phyloP scores from a whole-genome alignment of 1,284 basidiomycete genomes.

The Tilletia indica region DNA sequence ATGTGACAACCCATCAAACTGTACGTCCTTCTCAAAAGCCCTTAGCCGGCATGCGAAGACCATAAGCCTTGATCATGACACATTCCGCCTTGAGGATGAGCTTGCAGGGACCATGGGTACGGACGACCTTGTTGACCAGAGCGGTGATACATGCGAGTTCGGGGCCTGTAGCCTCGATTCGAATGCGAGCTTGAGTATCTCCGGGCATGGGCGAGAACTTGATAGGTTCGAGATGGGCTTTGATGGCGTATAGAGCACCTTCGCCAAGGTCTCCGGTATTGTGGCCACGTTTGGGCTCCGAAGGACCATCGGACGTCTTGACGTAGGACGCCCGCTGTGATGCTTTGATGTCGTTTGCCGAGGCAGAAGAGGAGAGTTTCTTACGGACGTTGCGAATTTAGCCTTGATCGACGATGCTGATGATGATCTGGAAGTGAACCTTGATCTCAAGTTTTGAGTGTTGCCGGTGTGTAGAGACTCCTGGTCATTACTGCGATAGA shows the following conservation, averaged over 20 bases:
- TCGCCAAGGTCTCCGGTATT: not conserved
- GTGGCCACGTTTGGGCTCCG: too few relatives aligned
- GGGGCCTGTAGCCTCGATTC: conserved; percentile 9
- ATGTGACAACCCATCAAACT: conserved; percentile 11
- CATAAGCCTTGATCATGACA: conserved; percentile 3
- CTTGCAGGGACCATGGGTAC: conserved; percentile 3
- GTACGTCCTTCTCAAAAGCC: not conserved
- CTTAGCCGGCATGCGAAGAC: conserved; percentile 1
- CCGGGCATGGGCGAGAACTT: not conserved
- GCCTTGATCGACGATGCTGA: too few relatives aligned
- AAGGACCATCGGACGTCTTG: too few relatives aligned
- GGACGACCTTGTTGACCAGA: conserved; percentile 17
- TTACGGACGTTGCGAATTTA: too few relatives aligned
- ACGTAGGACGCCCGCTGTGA: too few relatives aligned
- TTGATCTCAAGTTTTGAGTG: too few relatives aligned
- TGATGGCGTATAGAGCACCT: not conserved
- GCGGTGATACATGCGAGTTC: conserved; percentile 8
- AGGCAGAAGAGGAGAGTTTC: too few relatives aligned
- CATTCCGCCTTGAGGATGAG: conserved; percentile 1
- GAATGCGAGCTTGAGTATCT: not conserved
- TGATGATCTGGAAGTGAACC: too few relatives aligned
- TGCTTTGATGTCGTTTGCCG: too few relatives aligned
- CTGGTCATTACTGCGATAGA: too few relatives aligned
- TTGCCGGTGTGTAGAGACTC: too few relatives aligned
- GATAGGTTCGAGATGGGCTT: conserved; percentile 11